Base-by-base conservation (phyloP, 2,329 filamentous ascomycete genomes). In the Chalaropsis thielavioides region DNA sequence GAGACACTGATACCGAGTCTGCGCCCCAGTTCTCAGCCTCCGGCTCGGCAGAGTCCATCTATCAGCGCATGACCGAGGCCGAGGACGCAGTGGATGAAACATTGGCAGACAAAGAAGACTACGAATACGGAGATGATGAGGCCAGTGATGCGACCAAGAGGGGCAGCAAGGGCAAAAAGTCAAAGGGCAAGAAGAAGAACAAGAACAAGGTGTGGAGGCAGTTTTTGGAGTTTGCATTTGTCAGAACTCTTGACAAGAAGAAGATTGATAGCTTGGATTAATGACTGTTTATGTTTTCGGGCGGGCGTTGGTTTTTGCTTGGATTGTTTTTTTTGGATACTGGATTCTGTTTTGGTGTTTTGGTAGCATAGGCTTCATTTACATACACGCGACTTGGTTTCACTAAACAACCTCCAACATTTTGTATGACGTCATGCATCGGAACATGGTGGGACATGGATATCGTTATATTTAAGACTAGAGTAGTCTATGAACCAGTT, bases 181-280 rank as follows among this genome's bases (percentile, higher is more conserved):
- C 77, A 61, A 77, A 78, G 67, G 76, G 80, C 68, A 77, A 81
- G 69, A 78, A 79, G 63, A 81, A 81, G 71, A 78, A 80, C 31
- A 31, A 31, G 65, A 75, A 87, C 72, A 84, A 86, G 72, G 78
- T 84, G 5, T 96, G 91, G 91, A 79, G 85, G 67, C 83, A 86
- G 61, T 96, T 95, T 72, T 76, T 95, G 35, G 75, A 78, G 67
- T 84, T 90, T 65, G 91, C 91, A 0, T 95, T 94, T 75, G 88
- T 95, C 24, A 83, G 85, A 46, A 91, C 86, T 2, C 76, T 88
- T 70, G 80, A 83, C 62, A 76, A 83, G 64, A 79, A 87, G 61
- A 84, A 92, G 49, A 78, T 95, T 43, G 76, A 81, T 71, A 75
- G 79, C 69, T 69, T 78, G 69, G 62, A 61, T 27, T 22, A 41